Base-by-base conservation (phyloP, 371 early-diverging fungal genomes). In the Mortierella sp. region DNA sequence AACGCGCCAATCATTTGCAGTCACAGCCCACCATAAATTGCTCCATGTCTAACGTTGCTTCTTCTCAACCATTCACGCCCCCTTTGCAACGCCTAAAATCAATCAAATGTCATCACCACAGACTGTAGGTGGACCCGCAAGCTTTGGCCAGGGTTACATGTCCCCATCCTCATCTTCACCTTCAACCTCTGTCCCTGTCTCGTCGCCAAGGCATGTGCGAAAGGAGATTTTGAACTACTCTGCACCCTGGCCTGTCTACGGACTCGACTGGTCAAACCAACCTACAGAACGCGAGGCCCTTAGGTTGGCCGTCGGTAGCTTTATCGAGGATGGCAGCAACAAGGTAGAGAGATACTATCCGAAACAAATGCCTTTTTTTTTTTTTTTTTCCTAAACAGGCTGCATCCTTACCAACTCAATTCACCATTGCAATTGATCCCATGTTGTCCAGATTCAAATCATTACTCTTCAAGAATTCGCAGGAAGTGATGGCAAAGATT, bases 221-320 rank as follows among this genome's bases (percentile, higher is more conserved):
- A 94, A 93, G 72, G 95, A 95, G 78, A 91, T 94, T 42, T 94
- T 94, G 76, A 90, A 89, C 60, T 96, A 95, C 85, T 87, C 88
- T 61, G 94, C 97, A 8, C 92, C 95, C 22, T 96, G 93, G 92
- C 91, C 91, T 1, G 91, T 95, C 19, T 96, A 95, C 81, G 93
- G 92, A n/a, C 85, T 96, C 42, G 90, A 94, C 75, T 97, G 97
- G 97, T 92, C 88, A 26, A 91, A 92, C 69, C 85, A 85, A 32
- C 88, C 88, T 9, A 89, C 89, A 2, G 90, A 88, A 43, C 83
- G 86, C 31, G 86, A 90, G 60, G 86, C 89, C 31, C 94, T 94
- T 72, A 85, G 95, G 54, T 83, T 97, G 43, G 96, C 95, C 12
- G 78, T 96, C 49, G 93, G 96, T 53, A 95, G 94, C 76, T 94